Percentiles rank a stretch among this genome's conserved stretches.
Conservation (phyloP, 345 rosid genomes). For the Gossypium raimondii region DNA sequence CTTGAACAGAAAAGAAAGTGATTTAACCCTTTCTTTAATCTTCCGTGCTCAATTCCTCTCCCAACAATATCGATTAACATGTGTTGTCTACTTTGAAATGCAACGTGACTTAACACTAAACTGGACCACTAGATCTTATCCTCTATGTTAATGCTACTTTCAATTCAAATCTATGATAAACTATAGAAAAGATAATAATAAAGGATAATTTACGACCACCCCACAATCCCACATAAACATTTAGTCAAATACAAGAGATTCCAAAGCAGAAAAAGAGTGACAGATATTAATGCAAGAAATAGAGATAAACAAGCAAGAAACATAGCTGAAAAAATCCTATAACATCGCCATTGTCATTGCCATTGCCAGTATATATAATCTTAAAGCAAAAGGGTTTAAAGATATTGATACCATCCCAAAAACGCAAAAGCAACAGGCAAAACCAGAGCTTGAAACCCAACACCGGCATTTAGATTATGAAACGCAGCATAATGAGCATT, state of each 20-base stretch:
- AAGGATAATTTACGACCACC: conserved; percentile 21
- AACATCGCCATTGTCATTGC: neutral
- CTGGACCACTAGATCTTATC: conserved; percentile 4
- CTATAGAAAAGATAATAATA: neutral
- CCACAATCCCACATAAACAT: neutral
- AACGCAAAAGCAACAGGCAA: conserved; percentile 93
- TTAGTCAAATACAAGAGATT: conserved; percentile 19
- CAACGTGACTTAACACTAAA: too few species aligned
- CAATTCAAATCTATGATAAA: conserved; percentile 11
- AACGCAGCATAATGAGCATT: conserved; percentile 97
- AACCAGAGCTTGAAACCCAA: conserved; percentile 93
- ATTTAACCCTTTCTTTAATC: too few species aligned
- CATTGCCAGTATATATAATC: neutral
- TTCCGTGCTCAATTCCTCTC: too few species aligned
- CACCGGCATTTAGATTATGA: conserved; percentile 93
- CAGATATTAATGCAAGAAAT: neutral
- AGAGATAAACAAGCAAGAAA: conserved; percentile 5
- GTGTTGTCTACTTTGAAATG: too few species aligned
- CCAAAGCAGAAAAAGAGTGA: conserved; percentile 5
- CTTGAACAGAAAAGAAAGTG: too few species aligned
- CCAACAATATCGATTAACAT: too few species aligned
- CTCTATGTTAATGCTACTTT: conserved; percentile 7
- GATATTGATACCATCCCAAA: conserved; percentile 73
- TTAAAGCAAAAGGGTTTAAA: neutral
- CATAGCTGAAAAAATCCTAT: neutral